Evolutionary conservation across 2,329 filamentous ascomycete species (phyloP), one percentile per base, ranked within the genome.

Genomic region (Calonectria pteridis): DNA sequence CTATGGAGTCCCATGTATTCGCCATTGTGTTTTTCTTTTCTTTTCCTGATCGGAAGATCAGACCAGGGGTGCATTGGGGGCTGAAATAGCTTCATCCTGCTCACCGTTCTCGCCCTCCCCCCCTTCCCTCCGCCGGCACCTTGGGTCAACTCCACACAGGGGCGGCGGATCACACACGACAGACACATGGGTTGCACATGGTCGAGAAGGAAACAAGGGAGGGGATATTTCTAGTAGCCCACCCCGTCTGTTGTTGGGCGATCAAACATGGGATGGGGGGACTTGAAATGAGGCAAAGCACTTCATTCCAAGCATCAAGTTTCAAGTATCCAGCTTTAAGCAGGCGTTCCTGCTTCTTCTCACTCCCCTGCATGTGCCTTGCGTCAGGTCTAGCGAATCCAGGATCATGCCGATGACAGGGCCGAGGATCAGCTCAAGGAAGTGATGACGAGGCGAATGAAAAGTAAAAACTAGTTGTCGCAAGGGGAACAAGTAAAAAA

Each of bases 291-390:
- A 53, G 50, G 65, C 33, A 68, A 65, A 55, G 59, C 59, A 65
- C 50, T n/a, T 14, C 31, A n/a, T 35, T 18, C 33, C 51, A 37
- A 66, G 50, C 49, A 18, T 49, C 51, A 33, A 46, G 37, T 53
- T 46, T 49, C 55, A 28, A 31, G 58, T 29, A 63, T 53, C 55
- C 58, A 40, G 67, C 37, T 35, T 68, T 28, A 50, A 68, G 37
- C 49, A 75, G 55, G 69, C 43, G 67, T 72, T 76, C 73, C 73
- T 75, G 73, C 71, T 73, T 71, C 69, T 73, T 75, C 50, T 71
- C 55, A 51, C 69, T 77, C 64, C 73, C 74, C 69, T 79, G 75
- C 73, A 77, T 69, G 71, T 71, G 53, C 66, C 70, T 62, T 80
- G 74, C 73, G 70, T 80, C 75, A 50, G 40, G 50, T 29, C 40